Conservation (phyloP, 768 basidiomycete genomes). For the Rhizopogon salebrosus region DNA sequence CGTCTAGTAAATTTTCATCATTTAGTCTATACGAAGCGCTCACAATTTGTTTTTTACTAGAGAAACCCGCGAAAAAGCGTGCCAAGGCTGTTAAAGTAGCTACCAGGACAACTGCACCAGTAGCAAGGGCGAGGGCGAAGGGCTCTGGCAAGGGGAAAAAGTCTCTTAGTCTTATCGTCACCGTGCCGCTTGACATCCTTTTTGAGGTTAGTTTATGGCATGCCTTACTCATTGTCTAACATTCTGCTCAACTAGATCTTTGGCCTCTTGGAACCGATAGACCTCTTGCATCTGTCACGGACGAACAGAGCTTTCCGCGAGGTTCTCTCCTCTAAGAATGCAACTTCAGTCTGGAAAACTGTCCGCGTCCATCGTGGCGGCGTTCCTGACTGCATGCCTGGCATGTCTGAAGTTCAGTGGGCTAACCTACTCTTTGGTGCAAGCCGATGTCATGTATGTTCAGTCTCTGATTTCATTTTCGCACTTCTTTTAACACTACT, state of each 20-base stretch:
- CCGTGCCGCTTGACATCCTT: constrained; percentile 23
- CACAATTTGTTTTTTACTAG: background rate
- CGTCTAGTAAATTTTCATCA: background rate
- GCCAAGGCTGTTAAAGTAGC: background rate
- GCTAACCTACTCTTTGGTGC: constrained; percentile 21
- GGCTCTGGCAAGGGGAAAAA: background rate
- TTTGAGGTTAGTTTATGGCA: constrained; percentile 16
- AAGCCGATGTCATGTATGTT: constrained; percentile 13
- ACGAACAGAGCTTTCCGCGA: constrained; percentile 23
- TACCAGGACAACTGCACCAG: background rate
- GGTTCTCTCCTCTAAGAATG: constrained; percentile 15
- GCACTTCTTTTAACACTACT: background rate
- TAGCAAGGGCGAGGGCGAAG: background rate
- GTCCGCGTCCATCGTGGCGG: constrained; percentile 1
- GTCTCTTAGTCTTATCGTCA: constrained; percentile 8
- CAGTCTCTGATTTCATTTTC: background rate
- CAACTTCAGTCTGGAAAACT: constrained; percentile 22
- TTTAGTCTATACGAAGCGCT: background rate
- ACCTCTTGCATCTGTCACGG: constrained; percentile 25
- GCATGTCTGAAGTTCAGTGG: constrained; percentile 23
- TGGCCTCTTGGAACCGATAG: constrained; percentile 22
- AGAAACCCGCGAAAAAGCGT: background rate
- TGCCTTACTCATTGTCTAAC: background rate
- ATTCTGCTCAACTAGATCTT: constrained; percentile 19
- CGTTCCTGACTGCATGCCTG: constrained; percentile 18